Base-by-base conservation (phyloP, 164 flowering plant genomes). In the Dillenia suffruticosa region DNA sequence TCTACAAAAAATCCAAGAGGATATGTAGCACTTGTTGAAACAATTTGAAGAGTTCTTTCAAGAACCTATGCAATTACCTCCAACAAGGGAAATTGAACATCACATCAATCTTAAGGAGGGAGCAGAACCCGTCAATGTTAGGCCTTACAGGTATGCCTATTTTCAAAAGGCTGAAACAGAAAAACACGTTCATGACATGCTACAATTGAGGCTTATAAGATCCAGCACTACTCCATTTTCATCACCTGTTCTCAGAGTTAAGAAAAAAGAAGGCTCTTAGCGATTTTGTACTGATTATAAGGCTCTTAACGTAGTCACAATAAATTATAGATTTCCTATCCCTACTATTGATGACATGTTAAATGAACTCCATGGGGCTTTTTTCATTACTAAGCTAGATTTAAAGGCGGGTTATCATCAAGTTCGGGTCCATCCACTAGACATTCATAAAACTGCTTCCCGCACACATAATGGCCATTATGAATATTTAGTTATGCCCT, bases 81-180 rank as follows among this genome's bases (percentile, higher is more conserved):
- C 62, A 3, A 13, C 51, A 45, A 2, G 62, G 16, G 51, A 58
- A 13, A 8, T 46, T 10, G 62, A 58, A 9, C 70, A 67, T 32
- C n/a, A 12, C 17, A 67, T 67, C 48, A 12, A 11, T 6, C 19
- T 60, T 2, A 68, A 44, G 15, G 62, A 56, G 13, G 43, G 22
- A 0, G 48, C 40, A 19, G 45, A 17, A 7, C 24, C 57, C 9
- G 32, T 61, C 19, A 61, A 61, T 19, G 61, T 61, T 1, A n/a
- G 26, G 22, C 70, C 62, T 13, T 67, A 70, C n/a, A n/a, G 66
- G 7, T 65, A 70, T 22, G 44, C 70, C 9, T 19, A 54, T 24
- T 54, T 58, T 9, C 64, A 64, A 52, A 69, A 69, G n/a, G 43
- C 50, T 22, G 54, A 63, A 48, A 61, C 65, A 8, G 62, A 56